These are phyloP conservation scores for Erythrophleum ivorense DNA, from an alignment of 331 rosid species.

Conservation along the genomic window DNA sequence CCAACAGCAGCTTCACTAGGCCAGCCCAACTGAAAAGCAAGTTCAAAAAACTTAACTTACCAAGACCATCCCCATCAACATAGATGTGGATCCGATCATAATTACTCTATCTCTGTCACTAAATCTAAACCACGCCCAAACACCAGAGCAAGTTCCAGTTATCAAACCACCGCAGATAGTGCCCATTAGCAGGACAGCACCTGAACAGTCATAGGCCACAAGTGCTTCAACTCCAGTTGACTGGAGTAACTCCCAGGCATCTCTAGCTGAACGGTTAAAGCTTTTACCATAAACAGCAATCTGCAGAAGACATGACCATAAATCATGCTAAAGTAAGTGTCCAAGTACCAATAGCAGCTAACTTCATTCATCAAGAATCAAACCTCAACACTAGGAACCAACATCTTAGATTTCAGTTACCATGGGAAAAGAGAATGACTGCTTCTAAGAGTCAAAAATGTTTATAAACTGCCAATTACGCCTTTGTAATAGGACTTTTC, in stretches of 20 bases:
- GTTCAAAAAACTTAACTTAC: constrained; percentile 50
- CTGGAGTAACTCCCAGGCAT: constrained; percentile 98
- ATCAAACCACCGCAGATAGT: constrained; percentile 85
- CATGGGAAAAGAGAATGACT: not conserved
- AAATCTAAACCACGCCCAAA: constrained; percentile 85
- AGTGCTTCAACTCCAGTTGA: constrained; percentile 99
- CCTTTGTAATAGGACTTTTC: not conserved
- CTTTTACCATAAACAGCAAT: constrained; percentile 93
- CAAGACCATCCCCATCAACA: constrained; percentile 98
- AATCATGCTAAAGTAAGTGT: constrained; percentile 18
- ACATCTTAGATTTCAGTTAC: not conserved
- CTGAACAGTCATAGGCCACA: constrained; percentile 96
- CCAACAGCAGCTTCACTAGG: not conserved
- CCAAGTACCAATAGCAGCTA: constrained; percentile 3
- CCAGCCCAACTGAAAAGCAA: constrained; percentile 5
- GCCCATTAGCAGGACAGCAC: constrained; percentile 95
- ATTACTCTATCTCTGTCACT: constrained; percentile 69
- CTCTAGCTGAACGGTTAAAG: constrained; percentile 93
- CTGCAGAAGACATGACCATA: constrained; percentile 51
- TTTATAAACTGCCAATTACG: not conserved
- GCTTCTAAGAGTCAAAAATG: not conserved
- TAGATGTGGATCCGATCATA: constrained; percentile 92
- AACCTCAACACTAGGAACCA: not conserved
- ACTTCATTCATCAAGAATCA: not conserved
- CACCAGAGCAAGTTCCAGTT: constrained; percentile 91